Percentiles rank a stretch among this genome's conserved stretches.
phyloP scores from a whole-genome alignment of 306 rosid genomes.

The Vigna angularis region DNA sequence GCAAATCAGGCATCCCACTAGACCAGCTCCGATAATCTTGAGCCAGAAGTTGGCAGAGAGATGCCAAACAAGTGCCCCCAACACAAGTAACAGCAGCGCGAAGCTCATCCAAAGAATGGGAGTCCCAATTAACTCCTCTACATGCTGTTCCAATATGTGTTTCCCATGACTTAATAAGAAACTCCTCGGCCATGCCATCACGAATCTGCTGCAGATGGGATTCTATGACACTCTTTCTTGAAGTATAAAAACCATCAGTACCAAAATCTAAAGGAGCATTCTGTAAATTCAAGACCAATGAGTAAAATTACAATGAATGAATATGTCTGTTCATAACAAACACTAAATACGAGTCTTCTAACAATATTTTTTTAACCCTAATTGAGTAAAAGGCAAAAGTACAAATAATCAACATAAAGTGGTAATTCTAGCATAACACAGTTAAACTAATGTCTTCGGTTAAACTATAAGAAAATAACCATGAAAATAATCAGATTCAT shows the following conservation, averaged over 20 bases:
- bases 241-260: conserved; percentile 75
- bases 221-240: conserved; percentile 71
- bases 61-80: conserved; percentile 80
- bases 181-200: conserved; percentile 87
- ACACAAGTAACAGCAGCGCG: conserved; percentile 86
- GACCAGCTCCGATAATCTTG: conserved; percentile 92
- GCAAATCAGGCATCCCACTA: conserved; percentile 95
- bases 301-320: conserved; percentile 23
- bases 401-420: background rate
- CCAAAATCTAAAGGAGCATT: conserved; percentile 86
- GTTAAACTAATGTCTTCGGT: background rate
- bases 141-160: conserved; percentile 75
- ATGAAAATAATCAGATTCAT: background rate
- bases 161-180: conserved; percentile 85
- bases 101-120: conserved; percentile 74
- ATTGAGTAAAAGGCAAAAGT: background rate
- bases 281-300: conserved; percentile 57
- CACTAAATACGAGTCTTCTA: conserved; percentile 10
- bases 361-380: conserved; percentile 1
- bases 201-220: conserved; percentile 73
- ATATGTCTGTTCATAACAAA: background rate
- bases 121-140: conserved; percentile 84
- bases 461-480: too few species aligned
- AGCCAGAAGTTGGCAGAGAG: conserved; percentile 80
- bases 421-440: background rate